Evolutionary conservation across 2,329 filamentous ascomycete genomes (phyloP).

Genomic region (Ceratocystis lukuohia): DNA sequence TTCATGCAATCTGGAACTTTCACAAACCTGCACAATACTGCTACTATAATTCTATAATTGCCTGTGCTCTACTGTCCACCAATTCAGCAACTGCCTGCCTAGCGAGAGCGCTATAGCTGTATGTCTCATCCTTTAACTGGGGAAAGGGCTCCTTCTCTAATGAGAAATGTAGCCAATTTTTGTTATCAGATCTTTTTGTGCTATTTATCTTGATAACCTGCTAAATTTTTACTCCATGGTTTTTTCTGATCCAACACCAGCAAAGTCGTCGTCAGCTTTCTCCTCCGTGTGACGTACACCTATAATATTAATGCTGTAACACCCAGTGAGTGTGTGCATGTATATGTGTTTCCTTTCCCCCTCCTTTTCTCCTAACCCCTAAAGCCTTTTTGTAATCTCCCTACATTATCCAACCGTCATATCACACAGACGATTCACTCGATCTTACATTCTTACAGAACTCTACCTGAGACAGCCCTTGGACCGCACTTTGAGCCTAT

Average conservation of each 20-base stretch:
- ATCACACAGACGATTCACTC: not conserved
- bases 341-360: not conserved
- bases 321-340: not conserved
- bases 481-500: not conserved
- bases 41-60: no score
- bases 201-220: not conserved
- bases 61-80: not conserved
- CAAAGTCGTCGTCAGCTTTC: slow-evolving; percentile 1
- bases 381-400: not conserved
- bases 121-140: slow-evolving; percentile 5
- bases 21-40: no score
- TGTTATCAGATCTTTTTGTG: not conserved
- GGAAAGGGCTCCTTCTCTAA: not conserved
- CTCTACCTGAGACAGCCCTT: not conserved
- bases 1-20: not conserved
- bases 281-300: not conserved
- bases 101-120: not conserved
- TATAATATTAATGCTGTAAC: not conserved
- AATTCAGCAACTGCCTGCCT: not conserved
- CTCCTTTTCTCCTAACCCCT: not conserved
- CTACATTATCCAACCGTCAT: not conserved
- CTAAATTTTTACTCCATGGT: not conserved
- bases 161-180: not conserved
- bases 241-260: not conserved
- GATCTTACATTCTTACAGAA: no score